phyloP scores from a whole-genome alignment of 2,329 filamentous ascomycete species.

The Metarhizium album region DNA sequence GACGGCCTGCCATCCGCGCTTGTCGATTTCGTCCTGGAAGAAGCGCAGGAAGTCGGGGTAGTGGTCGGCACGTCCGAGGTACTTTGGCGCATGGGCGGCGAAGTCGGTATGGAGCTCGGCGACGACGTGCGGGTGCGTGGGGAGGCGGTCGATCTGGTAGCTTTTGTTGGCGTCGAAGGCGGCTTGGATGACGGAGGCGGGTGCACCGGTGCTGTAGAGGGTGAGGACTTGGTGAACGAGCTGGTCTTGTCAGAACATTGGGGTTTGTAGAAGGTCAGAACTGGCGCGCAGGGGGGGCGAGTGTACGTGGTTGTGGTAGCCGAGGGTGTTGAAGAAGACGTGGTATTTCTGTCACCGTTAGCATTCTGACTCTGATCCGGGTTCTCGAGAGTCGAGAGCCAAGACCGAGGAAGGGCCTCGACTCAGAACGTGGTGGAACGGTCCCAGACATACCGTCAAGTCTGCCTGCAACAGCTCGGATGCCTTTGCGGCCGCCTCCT shows the following conservation, averaged over 20 bases:
- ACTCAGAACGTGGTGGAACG: too few relatives aligned
- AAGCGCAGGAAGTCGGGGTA: slow-evolving; percentile 69
- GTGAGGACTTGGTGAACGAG: slow-evolving; percentile 66
- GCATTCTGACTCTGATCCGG: too few relatives aligned
- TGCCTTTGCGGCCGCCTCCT: slow-evolving; percentile 49
- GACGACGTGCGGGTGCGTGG: slow-evolving; percentile 38
- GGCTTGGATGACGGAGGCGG: slow-evolving; percentile 44
- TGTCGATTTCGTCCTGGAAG: slow-evolving; percentile 63
- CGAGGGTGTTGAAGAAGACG: slow-evolving; percentile 65
- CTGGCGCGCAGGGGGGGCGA: background rate
- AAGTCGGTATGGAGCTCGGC: slow-evolving; percentile 44
- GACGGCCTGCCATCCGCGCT: slow-evolving; percentile 46
- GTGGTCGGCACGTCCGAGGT: slow-evolving; percentile 49
- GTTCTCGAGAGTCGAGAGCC: too few relatives aligned
- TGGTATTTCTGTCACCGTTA: slow-evolving; percentile 41
- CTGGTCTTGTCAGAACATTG: too few relatives aligned
- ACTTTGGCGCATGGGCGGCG: slow-evolving; percentile 37
- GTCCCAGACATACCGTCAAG: slow-evolving; percentile 42
- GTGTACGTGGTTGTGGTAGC: slow-evolving; percentile 70
- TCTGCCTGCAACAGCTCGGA: slow-evolving; percentile 67
- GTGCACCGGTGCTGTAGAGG: slow-evolving; percentile 64
- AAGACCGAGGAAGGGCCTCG: too few relatives aligned
- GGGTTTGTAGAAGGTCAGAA: slow-evolving; percentile 6
- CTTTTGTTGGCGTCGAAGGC: slow-evolving; percentile 53
- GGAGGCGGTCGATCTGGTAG: slow-evolving; percentile 52